Conservation (phyloP, 441 rosid genomes). For the Flueggea neowawraea region DNA sequence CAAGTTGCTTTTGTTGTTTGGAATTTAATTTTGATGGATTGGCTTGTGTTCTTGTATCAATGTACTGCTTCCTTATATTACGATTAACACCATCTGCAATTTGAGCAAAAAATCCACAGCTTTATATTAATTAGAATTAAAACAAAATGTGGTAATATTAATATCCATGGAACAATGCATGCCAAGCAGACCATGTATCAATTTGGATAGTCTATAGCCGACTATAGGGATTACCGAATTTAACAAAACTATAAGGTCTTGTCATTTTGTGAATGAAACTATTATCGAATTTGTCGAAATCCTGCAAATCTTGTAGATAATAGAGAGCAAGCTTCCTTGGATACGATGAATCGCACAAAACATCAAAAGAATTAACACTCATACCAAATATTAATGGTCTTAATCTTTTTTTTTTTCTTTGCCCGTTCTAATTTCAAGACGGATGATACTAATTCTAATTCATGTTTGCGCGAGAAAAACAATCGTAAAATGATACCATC, state of each 20-base stretch:
- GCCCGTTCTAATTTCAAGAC: too few relatives aligned
- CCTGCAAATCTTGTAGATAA: constrained; percentile 53
- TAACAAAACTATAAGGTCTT: constrained; percentile 47
- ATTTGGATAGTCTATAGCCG: background rate
- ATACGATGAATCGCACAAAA: constrained; percentile 43
- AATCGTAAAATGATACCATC: too few relatives aligned
- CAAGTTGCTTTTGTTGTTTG: constrained; percentile 27
- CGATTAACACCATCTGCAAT: constrained; percentile 33
- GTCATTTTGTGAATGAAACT: constrained; percentile 30
- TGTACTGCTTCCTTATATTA: constrained; percentile 43
- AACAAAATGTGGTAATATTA: too few relatives aligned
- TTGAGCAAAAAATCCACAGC: background rate
- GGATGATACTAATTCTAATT: too few relatives aligned
- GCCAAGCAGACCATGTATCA: background rate
- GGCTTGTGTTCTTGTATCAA: constrained; percentile 56
- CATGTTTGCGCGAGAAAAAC: too few relatives aligned
- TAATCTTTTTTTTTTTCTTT: too few relatives aligned
- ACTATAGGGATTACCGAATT: constrained; percentile 41
- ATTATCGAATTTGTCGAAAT: constrained; percentile 33
- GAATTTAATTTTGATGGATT: constrained; percentile 47
- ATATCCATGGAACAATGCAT: too few relatives aligned
- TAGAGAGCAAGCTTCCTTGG: constrained; percentile 64
- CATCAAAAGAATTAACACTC: background rate
- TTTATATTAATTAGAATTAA: too few relatives aligned
- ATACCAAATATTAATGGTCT: too few relatives aligned